These are phyloP conservation scores for Leishmania mexicana DNA, from an alignment of 208 protist species.

Conservation along the genomic window DNA sequence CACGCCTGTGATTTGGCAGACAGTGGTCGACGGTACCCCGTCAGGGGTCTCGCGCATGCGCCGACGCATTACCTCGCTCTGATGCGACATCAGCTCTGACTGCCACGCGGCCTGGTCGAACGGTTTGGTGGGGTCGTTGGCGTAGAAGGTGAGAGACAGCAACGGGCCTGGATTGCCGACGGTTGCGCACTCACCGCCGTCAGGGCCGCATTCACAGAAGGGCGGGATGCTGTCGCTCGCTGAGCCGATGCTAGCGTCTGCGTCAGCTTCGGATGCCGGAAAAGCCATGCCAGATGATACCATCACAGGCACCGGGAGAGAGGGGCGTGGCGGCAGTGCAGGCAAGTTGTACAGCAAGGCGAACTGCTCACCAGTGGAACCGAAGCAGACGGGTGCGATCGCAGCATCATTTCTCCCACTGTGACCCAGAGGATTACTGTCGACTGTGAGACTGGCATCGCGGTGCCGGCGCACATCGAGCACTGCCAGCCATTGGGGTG, in stretches of 20 bases:
- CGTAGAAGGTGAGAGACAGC: constrained; percentile 71
- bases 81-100: constrained; percentile 24
- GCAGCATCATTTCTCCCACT: background rate
- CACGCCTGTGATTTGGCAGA: constrained; percentile 43
- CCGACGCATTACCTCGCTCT: constrained; percentile 33
- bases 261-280: constrained; percentile 1
- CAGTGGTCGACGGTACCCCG: constrained; percentile 18
- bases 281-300: background rate
- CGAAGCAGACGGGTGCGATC: constrained; percentile 35
- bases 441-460: background rate
- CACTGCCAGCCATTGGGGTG: constrained; percentile 18
- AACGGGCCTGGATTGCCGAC: constrained; percentile 37
- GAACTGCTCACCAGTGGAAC: constrained; percentile 52
- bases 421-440: background rate
- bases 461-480: constrained; percentile 19
- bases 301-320: background rate
- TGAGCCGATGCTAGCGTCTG: background rate
- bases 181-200: background rate
- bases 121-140: constrained; percentile 43
- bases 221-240: constrained; percentile 2
- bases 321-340: constrained; percentile 17
- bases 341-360: constrained; percentile 49
- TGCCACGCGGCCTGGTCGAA: constrained; percentile 52
- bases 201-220: constrained; percentile 18
- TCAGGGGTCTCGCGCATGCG: constrained; percentile 19